Base-by-base conservation (phyloP, 208 protist genomes). In the Leptomonas seymouri region DNA sequence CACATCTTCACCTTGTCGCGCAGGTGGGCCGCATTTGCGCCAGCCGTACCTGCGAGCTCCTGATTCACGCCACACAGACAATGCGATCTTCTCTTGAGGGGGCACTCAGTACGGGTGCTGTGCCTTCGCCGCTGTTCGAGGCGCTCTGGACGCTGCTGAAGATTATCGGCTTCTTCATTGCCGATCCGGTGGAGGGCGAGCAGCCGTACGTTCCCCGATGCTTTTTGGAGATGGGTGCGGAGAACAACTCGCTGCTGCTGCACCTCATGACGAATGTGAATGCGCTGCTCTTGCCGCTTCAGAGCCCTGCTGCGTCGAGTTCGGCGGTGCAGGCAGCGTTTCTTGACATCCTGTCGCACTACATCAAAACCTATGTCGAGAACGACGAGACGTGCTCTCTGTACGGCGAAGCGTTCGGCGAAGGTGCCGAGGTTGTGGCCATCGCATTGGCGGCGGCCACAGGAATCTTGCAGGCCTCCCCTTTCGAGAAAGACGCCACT, bases 121-220 rank as follows among this genome's bases (percentile, higher is more conserved):
- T 68, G 30, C 28, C 55, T 8, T 42, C 55, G n/a, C 18, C 54
- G 31, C 44, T 78, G 16, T 66, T 78, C 46, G 90, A 95, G 71
- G 66, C 67, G 25, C 39, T 89, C 30, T 93, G 87, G 90, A 67
- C 85, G 20, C 59, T 90, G 20, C 61, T 93, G n/a, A 87, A 78
- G 41, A 49, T 93, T 21, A 66, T 80, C 23, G 54, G 56, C 44
- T 82, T 78, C 45, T 94, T 94, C 57, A 69, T 96, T 21, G 81
- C 82, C 0, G 91, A 96, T 53, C 67, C 76, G 9, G 67, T 73
- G 16, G 86, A 93, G 20, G 86, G 88, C 34, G 91, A 96, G 74
- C 64, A 85, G 50, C 68, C 85, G n/a, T 88, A 65, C 60, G 86
- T 93, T 55, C 91, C 91, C 3, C 69, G 70, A 15, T 92, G 88